Evolutionary conservation across 345 rosid species (phyloP).

Genomic region (Gossypium arboreum): DNA sequence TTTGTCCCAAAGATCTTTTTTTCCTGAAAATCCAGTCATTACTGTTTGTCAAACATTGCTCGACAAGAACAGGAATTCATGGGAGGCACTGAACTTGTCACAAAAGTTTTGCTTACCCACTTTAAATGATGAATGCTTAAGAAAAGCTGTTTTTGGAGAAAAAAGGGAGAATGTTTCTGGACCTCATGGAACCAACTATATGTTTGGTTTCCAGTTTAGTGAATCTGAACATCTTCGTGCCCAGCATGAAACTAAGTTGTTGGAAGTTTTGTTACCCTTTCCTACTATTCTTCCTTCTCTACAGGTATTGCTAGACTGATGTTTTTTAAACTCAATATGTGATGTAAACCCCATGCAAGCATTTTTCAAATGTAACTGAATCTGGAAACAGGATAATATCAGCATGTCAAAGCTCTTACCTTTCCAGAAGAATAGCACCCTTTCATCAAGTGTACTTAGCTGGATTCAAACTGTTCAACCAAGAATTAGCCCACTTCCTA

Average conservation of each 20-base stretch:
- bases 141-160: constrained; percentile 58
- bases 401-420: constrained; percentile 70
- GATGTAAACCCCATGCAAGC: constrained; percentile 3
- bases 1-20: constrained; percentile 39
- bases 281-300: constrained; percentile 89
- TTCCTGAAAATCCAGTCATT: constrained; percentile 75
- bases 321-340: not conserved
- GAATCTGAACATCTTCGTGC: constrained; percentile 53
- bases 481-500: constrained; percentile 61
- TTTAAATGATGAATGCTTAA: constrained; percentile 61
- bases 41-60: constrained; percentile 57
- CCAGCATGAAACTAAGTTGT: constrained; percentile 46
- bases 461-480: constrained; percentile 70
- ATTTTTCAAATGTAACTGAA: constrained; percentile 18
- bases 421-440: constrained; percentile 85
- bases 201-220: constrained; percentile 71
- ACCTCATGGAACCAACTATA: constrained; percentile 60
- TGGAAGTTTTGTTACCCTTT: constrained; percentile 82
- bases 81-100: constrained; percentile 57
- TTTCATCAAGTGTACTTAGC: constrained; percentile 65
- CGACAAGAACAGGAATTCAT: constrained; percentile 41
- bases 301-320: constrained; percentile 46
- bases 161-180: constrained; percentile 30
- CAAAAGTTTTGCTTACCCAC: constrained; percentile 62
- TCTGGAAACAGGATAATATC: constrained; percentile 53